Conservation (phyloP, 768 basidiomycete genomes). For the Candolleomyces eurysporus region DNA sequence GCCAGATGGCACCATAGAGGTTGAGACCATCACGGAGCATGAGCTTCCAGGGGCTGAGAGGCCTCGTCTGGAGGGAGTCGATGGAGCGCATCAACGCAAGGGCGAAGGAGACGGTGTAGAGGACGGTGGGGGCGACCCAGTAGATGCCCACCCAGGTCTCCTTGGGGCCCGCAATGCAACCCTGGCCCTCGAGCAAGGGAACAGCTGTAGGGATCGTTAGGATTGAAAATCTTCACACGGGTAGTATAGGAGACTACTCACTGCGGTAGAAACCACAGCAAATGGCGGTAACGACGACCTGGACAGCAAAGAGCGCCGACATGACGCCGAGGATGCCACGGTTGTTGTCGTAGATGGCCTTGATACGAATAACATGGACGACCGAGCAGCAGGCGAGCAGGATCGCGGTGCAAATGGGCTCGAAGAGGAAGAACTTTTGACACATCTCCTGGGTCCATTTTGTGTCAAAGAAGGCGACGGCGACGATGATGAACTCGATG, state of each 20-base stretch:
- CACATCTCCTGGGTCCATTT: constrained; percentile 63
- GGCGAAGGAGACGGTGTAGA: constrained; percentile 64
- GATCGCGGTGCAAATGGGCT: constrained; percentile 82
- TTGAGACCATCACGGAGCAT: constrained; percentile 91
- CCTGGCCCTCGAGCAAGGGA: constrained; percentile 69
- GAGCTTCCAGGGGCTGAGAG: constrained; percentile 71
- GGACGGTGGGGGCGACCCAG: constrained; percentile 75
- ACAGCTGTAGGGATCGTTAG: constrained; percentile 44
- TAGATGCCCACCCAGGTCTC: constrained; percentile 83
- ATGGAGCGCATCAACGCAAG: constrained; percentile 63
- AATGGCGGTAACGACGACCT: constrained; percentile 70
- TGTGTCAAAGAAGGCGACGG: constrained; percentile 83
- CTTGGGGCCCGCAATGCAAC: constrained; percentile 83
- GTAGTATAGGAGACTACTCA: constrained; percentile 27
- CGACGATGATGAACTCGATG: constrained; percentile 72
- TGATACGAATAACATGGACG: constrained; percentile 75
- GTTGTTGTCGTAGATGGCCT: constrained; percentile 74
- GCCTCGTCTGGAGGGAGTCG: constrained; percentile 55
- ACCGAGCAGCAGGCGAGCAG: constrained; percentile 70
- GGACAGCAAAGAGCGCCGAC: constrained; percentile 58
- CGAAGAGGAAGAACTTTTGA: constrained; percentile 74
- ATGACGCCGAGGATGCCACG: constrained; percentile 53
- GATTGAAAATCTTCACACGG: constrained; percentile 3
- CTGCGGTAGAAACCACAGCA: constrained; percentile 79
- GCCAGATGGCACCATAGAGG: constrained; percentile 76